Conservation (phyloP, 352 stramenopile genomes). For the Phytophthora rubi region DNA sequence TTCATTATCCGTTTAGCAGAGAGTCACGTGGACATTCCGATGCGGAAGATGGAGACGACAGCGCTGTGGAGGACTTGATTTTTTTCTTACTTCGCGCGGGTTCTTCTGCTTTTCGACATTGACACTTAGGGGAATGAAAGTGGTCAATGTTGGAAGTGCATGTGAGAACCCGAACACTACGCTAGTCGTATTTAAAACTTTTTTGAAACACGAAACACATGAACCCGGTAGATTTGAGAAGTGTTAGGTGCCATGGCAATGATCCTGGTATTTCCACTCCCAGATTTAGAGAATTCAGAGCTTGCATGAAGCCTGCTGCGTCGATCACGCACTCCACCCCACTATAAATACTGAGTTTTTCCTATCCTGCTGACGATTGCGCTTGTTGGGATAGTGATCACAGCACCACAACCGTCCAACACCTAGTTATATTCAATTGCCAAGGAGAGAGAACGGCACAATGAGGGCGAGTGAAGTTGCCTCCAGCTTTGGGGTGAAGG, state of each 20-base stretch:
- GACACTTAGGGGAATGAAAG: neutral
- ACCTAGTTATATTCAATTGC: neutral
- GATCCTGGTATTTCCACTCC: too few species aligned
- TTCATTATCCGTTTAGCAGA: conserved; percentile 14
- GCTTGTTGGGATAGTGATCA: neutral
- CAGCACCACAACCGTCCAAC: neutral
- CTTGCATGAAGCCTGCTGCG: neutral
- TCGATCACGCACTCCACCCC: neutral
- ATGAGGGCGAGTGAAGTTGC: conserved; percentile 15
- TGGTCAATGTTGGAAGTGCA: neutral
- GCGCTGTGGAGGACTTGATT: conserved; percentile 37
- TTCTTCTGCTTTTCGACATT: conserved; percentile 7
- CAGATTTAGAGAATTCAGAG: neutral
- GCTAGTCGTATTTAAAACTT: conserved; percentile 41
- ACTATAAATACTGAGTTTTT: conserved; percentile 30
- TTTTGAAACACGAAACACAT: conserved; percentile 38
- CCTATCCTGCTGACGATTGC: neutral
- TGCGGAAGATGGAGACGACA: conserved; percentile 34
- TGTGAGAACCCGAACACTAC: conserved; percentile 20
- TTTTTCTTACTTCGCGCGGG: conserved; percentile 27
- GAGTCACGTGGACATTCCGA: conserved; percentile 24
- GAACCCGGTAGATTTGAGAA: conserved; percentile 7
- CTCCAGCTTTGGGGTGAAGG: conserved; percentile 21
- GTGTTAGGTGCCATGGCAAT: too few species aligned
- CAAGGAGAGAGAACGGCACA: neutral